These are phyloP conservation scores for Pseudogymnoascus sp. DNA, from an alignment of 2,329 filamentous ascomycete genomes.

Conservation along the genomic window DNA sequence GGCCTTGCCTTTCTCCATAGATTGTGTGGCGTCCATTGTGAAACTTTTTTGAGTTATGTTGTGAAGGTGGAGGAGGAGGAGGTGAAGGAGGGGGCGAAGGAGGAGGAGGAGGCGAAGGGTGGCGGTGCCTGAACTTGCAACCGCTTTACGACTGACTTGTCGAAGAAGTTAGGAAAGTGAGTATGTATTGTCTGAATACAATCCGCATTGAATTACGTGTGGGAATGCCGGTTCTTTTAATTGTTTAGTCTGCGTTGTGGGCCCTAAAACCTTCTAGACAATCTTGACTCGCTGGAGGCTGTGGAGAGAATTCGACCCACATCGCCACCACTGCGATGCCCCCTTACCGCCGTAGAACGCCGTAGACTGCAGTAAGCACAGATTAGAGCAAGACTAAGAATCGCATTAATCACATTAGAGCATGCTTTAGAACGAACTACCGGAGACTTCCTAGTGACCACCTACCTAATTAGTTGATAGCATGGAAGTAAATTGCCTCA, in stretches of 20 bases:
- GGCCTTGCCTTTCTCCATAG: background rate
- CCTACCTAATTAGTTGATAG: background rate
- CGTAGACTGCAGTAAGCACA: background rate
- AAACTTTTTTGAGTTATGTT: background rate
- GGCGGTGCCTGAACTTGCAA: background rate
- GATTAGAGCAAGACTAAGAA: background rate
- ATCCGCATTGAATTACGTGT: background rate
- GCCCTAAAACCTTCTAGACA: conserved; percentile 7
- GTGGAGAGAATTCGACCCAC: background rate
- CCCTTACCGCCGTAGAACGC: background rate
- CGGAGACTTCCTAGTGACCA: background rate
- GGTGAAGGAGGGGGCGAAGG: no score
- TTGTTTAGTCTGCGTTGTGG: background rate
- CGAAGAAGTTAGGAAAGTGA: background rate
- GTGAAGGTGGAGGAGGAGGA: background rate
- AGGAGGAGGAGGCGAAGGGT: background rate
- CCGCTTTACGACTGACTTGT: conserved; percentile 1
- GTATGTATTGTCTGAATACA: background rate
- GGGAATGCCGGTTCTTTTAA: conserved; percentile 5
- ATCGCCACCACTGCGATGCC: conserved; percentile 6
- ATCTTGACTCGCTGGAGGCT: conserved; percentile 7
- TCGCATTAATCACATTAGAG: background rate
- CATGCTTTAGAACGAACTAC: background rate
- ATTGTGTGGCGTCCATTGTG: background rate
- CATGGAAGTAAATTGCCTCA: conserved; percentile 9